These are phyloP conservation scores for Knufia petricola DNA, from an alignment of 2,329 filamentous ascomycete genomes.

Conservation along the genomic window DNA sequence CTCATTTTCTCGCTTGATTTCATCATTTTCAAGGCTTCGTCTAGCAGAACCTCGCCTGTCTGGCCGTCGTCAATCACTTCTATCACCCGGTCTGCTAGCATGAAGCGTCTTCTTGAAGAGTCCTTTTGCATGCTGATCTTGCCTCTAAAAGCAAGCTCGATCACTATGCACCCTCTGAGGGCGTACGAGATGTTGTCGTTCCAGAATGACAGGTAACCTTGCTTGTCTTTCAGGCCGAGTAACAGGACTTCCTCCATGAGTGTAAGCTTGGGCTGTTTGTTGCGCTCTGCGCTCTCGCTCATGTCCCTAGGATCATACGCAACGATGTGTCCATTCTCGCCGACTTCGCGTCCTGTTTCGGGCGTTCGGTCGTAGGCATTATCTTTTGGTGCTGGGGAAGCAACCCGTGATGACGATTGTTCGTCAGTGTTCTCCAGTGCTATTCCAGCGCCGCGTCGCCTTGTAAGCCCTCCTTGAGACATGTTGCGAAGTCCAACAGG, in stretches of 20 bases:
- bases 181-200: conserved; percentile 99
- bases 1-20: conserved; percentile 99
- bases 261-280: conserved; percentile 95
- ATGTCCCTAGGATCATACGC: conserved; percentile 96
- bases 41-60: conserved; percentile 91
- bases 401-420: conserved; percentile 55
- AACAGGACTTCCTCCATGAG: conserved; percentile 97
- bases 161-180: conserved; percentile 92
- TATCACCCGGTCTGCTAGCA: conserved; percentile 83
- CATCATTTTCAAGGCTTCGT: conserved; percentile 99
- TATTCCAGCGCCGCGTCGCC: conserved; percentile 54
- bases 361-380: conserved; percentile 47
- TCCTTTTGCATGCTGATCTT: conserved; percentile 99
- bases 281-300: conserved; percentile 89
- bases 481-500: conserved; percentile 29
- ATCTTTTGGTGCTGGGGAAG: conserved; percentile 54
- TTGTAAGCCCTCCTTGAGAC: conserved; percentile 62
- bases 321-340: conserved; percentile 97
- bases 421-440: conserved; percentile 40
- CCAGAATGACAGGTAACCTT: conserved; percentile 99
- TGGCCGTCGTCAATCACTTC: conserved; percentile 95
- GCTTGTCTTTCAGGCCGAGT: conserved; percentile 95
- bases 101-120: conserved; percentile 80
- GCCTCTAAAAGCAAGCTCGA: conserved; percentile 91
- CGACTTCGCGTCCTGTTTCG: conserved; percentile 71